Conservation (phyloP, 2,329 filamentous ascomycete species). For the Trichoderma atrobrunneum region DNA sequence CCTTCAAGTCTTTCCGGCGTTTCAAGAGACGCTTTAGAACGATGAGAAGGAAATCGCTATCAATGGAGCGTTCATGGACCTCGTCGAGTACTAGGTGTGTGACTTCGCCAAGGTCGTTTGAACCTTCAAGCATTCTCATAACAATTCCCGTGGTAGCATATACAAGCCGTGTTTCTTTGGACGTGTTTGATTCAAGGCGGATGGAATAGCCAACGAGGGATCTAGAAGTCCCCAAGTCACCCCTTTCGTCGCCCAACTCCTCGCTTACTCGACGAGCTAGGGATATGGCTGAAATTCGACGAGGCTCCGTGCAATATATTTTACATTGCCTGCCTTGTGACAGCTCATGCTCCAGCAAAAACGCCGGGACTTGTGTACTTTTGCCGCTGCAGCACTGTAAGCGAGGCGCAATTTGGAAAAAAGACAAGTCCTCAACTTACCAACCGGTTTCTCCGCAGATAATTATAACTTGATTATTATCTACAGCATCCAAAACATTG, state of each 20-base stretch:
- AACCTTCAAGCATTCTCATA: slow-evolving; percentile 94
- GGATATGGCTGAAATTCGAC: slow-evolving; percentile 94
- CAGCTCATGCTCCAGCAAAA: slow-evolving; percentile 86
- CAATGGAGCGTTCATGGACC: slow-evolving; percentile 93
- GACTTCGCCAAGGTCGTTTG: slow-evolving; percentile 80
- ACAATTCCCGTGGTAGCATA: slow-evolving; percentile 92
- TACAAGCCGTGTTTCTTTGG: slow-evolving; percentile 76
- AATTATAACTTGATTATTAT: slow-evolving; percentile 80
- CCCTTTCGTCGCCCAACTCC: slow-evolving; percentile 81
- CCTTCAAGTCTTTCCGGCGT: slow-evolving; percentile 77
- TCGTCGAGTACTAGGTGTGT: slow-evolving; percentile 97
- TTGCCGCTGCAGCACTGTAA: slow-evolving; percentile 62
- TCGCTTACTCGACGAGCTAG: slow-evolving; percentile 90
- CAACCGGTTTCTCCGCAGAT: slow-evolving; percentile 96
- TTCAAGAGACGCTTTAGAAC: slow-evolving; percentile 80
- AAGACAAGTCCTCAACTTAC: slow-evolving; percentile 34
- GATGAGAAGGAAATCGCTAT: slow-evolving; percentile 93
- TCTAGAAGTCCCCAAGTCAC: slow-evolving; percentile 75
- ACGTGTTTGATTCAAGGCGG: slow-evolving; percentile 82
- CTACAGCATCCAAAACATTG: slow-evolving; percentile 73
- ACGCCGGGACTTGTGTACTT: slow-evolving; percentile 95
- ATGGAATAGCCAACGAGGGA: slow-evolving; percentile 95
- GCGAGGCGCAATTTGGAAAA: not conserved
- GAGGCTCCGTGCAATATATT: slow-evolving; percentile 91
- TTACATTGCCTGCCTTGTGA: slow-evolving; percentile 78